phyloP scores from a whole-genome alignment of 345 rosid species.

The Salix viminalis region DNA sequence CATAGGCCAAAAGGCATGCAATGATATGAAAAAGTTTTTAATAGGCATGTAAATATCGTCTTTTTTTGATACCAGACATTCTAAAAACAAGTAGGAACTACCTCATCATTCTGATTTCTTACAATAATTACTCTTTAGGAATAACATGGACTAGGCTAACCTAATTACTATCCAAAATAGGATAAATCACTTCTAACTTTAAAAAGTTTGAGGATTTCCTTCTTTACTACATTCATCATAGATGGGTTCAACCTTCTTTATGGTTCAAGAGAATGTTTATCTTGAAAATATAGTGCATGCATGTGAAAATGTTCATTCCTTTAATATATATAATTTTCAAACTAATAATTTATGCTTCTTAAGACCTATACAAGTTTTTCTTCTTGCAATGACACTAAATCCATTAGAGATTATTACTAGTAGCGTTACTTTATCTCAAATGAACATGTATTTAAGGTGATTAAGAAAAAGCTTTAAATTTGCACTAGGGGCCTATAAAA shows the following conservation, averaged over 20 bases:
- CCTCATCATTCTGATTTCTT: no score
- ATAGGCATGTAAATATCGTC: no score
- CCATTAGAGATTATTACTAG: neutral
- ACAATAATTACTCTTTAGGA: no score
- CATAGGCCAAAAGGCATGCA: no score
- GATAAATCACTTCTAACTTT: neutral
- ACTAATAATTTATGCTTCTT: neutral
- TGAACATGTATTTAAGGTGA: neutral
- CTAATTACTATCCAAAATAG: neutral
- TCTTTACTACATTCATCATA: neutral
- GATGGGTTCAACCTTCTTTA: neutral
- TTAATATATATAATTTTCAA: neutral
- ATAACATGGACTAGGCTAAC: no score
- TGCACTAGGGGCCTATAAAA: neutral
- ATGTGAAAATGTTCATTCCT: neutral
- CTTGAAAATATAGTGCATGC: neutral
- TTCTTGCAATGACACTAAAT: no score
- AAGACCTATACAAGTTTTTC: neutral
- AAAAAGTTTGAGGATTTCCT: neutral
- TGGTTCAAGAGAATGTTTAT: neutral
- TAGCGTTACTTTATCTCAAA: neutral
- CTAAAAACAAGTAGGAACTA: no score
- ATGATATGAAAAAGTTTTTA: no score
- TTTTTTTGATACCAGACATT: no score
- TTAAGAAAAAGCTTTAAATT: neutral